phyloP scores from a whole-genome alignment of 768 basidiomycete genomes.

The Amanita thiersii region DNA sequence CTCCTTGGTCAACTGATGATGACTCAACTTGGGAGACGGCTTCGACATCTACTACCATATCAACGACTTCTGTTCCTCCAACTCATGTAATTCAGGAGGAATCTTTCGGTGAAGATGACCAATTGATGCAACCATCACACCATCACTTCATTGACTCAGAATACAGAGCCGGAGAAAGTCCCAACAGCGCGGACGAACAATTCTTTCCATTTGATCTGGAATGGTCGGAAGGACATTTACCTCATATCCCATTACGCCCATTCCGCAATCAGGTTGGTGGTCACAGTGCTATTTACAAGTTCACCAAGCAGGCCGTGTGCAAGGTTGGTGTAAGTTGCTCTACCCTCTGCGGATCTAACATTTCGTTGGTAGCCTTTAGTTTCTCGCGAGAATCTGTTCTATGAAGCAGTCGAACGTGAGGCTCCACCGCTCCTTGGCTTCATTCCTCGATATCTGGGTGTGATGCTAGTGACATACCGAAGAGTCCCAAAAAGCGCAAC shows the following conservation, averaged over 20 bases:
- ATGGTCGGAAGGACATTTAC: slow-evolving; percentile 51
- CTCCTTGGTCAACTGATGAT: slow-evolving; percentile 71
- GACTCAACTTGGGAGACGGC: slow-evolving; percentile 72
- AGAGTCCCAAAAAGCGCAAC: slow-evolving; percentile 45
- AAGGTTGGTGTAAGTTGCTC: slow-evolving; percentile 57
- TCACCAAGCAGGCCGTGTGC: slow-evolving; percentile 95
- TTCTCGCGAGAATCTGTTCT: slow-evolving; percentile 94
- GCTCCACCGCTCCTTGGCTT: slow-evolving; percentile 88
- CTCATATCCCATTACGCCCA: slow-evolving; percentile 88
- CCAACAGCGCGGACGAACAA: slow-evolving; percentile 22
- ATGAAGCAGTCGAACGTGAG: slow-evolving; percentile 92
- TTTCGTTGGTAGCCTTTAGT: slow-evolving; percentile 70
- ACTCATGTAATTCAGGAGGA: neutral
- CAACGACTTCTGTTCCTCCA: slow-evolving; percentile 41
- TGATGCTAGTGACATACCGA: slow-evolving; percentile 96
- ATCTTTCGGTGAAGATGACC: neutral
- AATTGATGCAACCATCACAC: neutral
- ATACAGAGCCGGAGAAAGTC: neutral
- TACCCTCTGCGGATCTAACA: slow-evolving; percentile 15
- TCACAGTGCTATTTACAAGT: slow-evolving; percentile 95
- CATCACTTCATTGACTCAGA: neutral
- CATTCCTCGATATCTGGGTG: slow-evolving; percentile 97
- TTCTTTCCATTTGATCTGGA: slow-evolving; percentile 28
- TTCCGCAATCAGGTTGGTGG: slow-evolving; percentile 98
- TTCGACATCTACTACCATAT: slow-evolving; percentile 53